phyloP scores from a whole-genome alignment of 1,284 basidiomycete genomes.

The Polyporus tsugae region DNA sequence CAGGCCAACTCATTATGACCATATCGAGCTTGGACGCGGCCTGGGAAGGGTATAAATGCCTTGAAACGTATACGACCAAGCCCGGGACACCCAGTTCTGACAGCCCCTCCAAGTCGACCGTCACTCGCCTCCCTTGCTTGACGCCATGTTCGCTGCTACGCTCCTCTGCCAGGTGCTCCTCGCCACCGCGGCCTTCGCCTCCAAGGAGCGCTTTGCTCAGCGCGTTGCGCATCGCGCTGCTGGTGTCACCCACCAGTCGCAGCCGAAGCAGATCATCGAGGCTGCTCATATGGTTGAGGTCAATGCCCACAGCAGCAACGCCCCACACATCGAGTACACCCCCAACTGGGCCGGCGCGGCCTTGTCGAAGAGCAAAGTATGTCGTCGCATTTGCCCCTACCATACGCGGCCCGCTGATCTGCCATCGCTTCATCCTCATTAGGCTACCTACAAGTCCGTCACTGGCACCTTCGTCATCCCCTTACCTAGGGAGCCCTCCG shows the following conservation, averaged over 20 bases:
- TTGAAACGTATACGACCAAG: too few relatives aligned
- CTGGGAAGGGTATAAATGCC: too few relatives aligned
- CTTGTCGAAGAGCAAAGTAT: slow-evolving; percentile 28
- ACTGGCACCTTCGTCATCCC: slow-evolving; percentile 45
- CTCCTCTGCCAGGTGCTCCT: slow-evolving; percentile 34
- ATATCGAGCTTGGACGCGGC: too few relatives aligned
- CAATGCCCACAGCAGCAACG: slow-evolving; percentile 15
- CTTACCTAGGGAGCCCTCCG: slow-evolving; percentile 36
- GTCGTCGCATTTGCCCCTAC: slow-evolving; percentile 3
- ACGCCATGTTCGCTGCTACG: slow-evolving; percentile 30
- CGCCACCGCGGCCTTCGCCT: slow-evolving; percentile 34
- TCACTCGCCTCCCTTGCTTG: slow-evolving; percentile 19
- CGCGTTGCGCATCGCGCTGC: slow-evolving; percentile 30
- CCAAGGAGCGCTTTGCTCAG: slow-evolving; percentile 27
- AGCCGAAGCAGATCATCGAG: slow-evolving; percentile 23
- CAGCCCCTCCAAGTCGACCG: slow-evolving; percentile 23
- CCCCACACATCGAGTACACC: slow-evolving; percentile 33
- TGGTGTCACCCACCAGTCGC: slow-evolving; percentile 26
- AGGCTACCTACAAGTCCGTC: slow-evolving; percentile 40
- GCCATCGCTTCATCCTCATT: neutral
- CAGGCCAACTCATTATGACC: too few relatives aligned
- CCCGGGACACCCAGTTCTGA: slow-evolving; percentile 25
- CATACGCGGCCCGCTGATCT: neutral
- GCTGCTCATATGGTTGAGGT: slow-evolving; percentile 8
- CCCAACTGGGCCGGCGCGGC: slow-evolving; percentile 42